Base-by-base conservation (phyloP, 2,329 filamentous ascomycete genomes). In the Botrytis tulipae region DNA sequence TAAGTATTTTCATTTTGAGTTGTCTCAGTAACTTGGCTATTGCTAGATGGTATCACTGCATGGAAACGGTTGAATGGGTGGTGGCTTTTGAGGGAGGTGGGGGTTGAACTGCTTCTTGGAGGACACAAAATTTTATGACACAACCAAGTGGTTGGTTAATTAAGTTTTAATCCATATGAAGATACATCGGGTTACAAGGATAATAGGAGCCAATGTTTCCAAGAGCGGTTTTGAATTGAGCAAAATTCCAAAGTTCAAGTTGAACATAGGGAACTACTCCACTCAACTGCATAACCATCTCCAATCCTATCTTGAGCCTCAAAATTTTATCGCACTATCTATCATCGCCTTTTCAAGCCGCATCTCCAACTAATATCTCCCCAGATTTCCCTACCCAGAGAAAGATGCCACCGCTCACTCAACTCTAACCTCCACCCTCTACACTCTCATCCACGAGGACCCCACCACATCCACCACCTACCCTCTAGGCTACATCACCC, bases 371-470 rank as follows among this genome's bases (percentile, higher is more conserved):
- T 76, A 71, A 78, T 65, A 35, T 10, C 14, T 25, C 65, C 40
- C 69, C 78, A 95, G 93, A 79, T 97, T 97, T 80, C 94, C 94
- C 1, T 93, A 97, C 83, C 86, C 87, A 73, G 86, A 91, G 73
- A 86, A 85, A 72, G 84, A 91, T 76, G 86, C 88, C 16, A 81
- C 86, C 73, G 84, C 84, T 69, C 89, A 91, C 81, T 83, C 86
- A 62, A 82, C 84, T 61, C 83, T 88, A 75, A 82, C 89, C 74
- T 87, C 90, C 78, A 86, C 85, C 40, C 86, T 97, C 76, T 93
- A 90, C 80, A 90, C 93, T 25, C 83, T 92, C 20, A 83, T 90
- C 16, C 91, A 89, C 22, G 42, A 72, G 35, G 83, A 92, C 10
- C 92, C 91, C 29, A n/a, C 87, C 78, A 84, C 91, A 46, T 32